Evolutionary conservation across 2,329 filamentous ascomycete species (phyloP).

Genomic region (Alternaria atra): DNA sequence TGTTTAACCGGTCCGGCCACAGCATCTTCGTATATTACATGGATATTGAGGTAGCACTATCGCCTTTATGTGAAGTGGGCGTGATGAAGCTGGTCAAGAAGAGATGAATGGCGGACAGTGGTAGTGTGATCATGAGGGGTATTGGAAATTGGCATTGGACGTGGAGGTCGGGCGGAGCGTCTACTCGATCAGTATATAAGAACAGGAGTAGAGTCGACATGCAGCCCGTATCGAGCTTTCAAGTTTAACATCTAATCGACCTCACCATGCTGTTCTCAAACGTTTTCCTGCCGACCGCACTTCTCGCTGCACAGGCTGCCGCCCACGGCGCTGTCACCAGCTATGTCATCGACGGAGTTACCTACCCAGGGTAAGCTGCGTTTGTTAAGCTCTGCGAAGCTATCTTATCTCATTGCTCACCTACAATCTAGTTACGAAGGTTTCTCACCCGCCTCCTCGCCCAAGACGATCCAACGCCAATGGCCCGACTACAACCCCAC

Average conservation of each 20-base stretch:
- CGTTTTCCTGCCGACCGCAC: constrained; percentile 44
- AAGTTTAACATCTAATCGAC: constrained; percentile 4
- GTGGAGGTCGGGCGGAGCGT: background rate
- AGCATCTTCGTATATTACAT: constrained; percentile 28
- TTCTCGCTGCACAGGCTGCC: constrained; percentile 41
- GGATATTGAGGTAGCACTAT: constrained; percentile 37
- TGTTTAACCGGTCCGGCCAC: constrained; percentile 32
- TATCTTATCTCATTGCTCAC: constrained; percentile 41
- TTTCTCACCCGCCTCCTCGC: constrained; percentile 59
- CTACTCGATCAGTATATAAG: constrained; percentile 26
- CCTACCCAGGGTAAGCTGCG: constrained; percentile 39
- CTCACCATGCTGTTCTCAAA: constrained; percentile 51
- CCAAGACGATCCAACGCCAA: constrained; percentile 65
- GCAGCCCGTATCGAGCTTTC: background rate
- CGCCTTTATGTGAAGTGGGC: constrained; percentile 28
- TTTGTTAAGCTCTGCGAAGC: background rate
- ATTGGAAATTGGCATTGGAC: constrained; percentile 6
- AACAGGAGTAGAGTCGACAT: constrained; percentile 1
- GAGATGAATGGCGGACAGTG: constrained; percentile 8
- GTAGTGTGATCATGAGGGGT: constrained; percentile 23
- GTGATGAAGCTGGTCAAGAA: constrained; percentile 12
- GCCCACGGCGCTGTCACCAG: constrained; percentile 50
- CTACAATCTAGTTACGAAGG: constrained; percentile 60
- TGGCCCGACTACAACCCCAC: constrained; percentile 68
- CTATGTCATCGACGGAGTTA: constrained; percentile 47